Conservation (phyloP, 2,329 filamentous ascomycete species). For the Calonectria crousiana region DNA sequence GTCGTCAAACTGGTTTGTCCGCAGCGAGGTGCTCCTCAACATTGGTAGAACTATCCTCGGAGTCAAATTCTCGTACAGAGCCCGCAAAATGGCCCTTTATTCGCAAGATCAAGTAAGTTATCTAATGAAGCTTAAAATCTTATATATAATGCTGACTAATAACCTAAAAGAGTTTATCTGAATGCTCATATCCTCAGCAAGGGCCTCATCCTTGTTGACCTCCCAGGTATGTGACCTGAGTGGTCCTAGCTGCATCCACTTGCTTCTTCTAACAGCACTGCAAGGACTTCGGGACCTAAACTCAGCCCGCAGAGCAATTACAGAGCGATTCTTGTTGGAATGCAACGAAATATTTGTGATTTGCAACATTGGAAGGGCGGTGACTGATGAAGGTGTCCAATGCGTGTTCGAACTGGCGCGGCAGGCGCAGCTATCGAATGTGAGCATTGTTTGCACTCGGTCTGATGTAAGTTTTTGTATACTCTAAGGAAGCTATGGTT, state of each 20-base stretch:
- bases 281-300: conserved; percentile 61
- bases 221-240: conserved; percentile 54
- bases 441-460: conserved; percentile 58
- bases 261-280: not conserved
- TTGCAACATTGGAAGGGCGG: conserved; percentile 55
- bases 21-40: conserved; percentile 48
- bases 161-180: conserved; percentile 54
- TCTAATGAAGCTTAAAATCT: accelerated
- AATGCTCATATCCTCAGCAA: conserved; percentile 61
- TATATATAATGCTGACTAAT: conserved; percentile 24
- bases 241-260: too few species aligned
- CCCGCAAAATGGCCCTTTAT: conserved; percentile 58
- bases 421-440: conserved; percentile 51
- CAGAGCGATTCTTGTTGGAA: conserved; percentile 57
- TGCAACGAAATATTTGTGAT: conserved; percentile 63
- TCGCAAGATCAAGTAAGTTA: conserved; percentile 54
- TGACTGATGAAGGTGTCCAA: conserved; percentile 55
- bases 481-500: accelerated
- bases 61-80: conserved; percentile 30
- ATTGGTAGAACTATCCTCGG: conserved; percentile 54
- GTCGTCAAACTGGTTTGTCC: not conserved
- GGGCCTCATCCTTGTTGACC: conserved; percentile 61
- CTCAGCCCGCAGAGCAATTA: conserved; percentile 55
- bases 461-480: conserved; percentile 51
- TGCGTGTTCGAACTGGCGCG: conserved; percentile 56